A percentile compares a stretch with the other conserved stretches of the same genome.
These are phyloP conservation scores for Corniculantispora saksenae DNA, from an alignment of 2,329 filamentous ascomycete genomes.

Conservation along the genomic window DNA sequence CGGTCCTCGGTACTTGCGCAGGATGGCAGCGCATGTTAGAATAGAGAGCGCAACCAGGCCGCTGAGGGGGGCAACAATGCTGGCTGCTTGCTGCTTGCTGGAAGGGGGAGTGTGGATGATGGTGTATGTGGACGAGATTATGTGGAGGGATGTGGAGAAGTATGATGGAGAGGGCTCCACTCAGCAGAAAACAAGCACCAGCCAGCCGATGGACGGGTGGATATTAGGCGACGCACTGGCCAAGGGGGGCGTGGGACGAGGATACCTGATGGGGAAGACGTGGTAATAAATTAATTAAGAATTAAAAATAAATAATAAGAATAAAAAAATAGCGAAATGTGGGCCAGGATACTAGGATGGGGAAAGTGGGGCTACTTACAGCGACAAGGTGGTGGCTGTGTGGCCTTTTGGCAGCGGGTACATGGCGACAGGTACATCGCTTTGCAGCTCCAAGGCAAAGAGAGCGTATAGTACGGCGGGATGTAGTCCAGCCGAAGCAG, in stretches of 20 bases:
- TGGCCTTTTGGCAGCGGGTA: neutral
- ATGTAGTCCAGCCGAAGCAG: neutral
- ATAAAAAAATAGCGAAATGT: neutral
- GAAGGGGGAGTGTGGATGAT: neutral
- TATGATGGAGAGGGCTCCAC: neutral
- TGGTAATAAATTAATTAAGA: neutral
- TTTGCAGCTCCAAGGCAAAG: neutral
- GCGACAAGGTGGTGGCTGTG: conserved; percentile 7
- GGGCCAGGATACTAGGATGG: neutral
- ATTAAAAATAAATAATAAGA: neutral
- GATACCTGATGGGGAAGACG: neutral
- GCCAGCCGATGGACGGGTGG: conserved; percentile 16
- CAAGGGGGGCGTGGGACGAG: neutral
- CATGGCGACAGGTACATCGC: neutral
- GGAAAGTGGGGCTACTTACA: neutral
- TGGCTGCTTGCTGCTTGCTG: neutral
- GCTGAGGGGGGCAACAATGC: neutral
- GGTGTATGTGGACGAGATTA: conserved; percentile 11
- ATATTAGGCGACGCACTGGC: neutral
- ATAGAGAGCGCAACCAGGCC: too few relatives aligned
- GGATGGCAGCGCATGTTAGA: neutral
- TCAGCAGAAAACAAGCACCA: conserved; percentile 15
- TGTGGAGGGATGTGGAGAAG: neutral
- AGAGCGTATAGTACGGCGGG: too few relatives aligned
- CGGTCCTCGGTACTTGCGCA: conserved; percentile 9